Percentiles rank a stretch among this genome's conserved stretches.
Evolutionary conservation across 2,329 filamentous ascomycete genomes (phyloP).

Genomic region (Tolypocladium album): DNA sequence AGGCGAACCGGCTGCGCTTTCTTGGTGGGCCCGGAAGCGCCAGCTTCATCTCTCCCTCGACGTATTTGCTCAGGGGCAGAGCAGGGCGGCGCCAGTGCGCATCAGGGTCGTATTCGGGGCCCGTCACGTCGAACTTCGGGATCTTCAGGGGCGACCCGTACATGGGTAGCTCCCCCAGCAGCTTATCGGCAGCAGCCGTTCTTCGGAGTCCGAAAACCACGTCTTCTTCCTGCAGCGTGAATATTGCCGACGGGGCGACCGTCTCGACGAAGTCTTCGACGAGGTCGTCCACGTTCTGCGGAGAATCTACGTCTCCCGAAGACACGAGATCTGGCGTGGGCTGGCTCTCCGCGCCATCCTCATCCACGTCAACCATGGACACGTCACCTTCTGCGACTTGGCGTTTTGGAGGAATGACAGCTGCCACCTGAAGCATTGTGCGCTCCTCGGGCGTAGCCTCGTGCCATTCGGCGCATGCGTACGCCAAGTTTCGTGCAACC

Average conservation of each 20-base stretch:
- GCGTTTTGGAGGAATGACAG: constrained; percentile 33
- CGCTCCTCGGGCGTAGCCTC: constrained; percentile 52
- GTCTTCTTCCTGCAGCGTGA: constrained; percentile 71
- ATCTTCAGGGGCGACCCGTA: constrained; percentile 56
- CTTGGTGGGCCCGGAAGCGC: constrained; percentile 52
- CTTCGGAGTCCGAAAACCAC: constrained; percentile 68
- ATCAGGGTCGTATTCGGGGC: constrained; percentile 54
- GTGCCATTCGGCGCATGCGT: constrained; percentile 77
- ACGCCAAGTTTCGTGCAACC: constrained; percentile 67
- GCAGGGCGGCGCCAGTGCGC: constrained; percentile 66
- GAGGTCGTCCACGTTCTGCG: constrained; percentile 29
- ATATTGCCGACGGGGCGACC: constrained; percentile 65
- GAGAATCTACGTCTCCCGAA: constrained; percentile 51
- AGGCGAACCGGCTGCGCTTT: constrained; percentile 77
- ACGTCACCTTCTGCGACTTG: constrained; percentile 16
- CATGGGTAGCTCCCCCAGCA: constrained; percentile 72
- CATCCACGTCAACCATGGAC: constrained; percentile 21
- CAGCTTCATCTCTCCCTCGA: constrained; percentile 69
- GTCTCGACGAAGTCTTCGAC: constrained; percentile 32
- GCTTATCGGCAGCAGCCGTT: constrained; percentile 63
- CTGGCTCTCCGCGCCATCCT: constrained; percentile 29
- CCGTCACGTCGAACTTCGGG: constrained; percentile 45
- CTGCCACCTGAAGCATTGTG: constrained; percentile 56
- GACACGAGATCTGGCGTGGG: constrained; percentile 58
- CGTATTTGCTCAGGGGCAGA: constrained; percentile 76